Percentiles rank a stretch among this genome's conserved stretches.
phyloP scores from a whole-genome alignment of 352 stramenopile genomes.

The Pythium grandisporangium region DNA sequence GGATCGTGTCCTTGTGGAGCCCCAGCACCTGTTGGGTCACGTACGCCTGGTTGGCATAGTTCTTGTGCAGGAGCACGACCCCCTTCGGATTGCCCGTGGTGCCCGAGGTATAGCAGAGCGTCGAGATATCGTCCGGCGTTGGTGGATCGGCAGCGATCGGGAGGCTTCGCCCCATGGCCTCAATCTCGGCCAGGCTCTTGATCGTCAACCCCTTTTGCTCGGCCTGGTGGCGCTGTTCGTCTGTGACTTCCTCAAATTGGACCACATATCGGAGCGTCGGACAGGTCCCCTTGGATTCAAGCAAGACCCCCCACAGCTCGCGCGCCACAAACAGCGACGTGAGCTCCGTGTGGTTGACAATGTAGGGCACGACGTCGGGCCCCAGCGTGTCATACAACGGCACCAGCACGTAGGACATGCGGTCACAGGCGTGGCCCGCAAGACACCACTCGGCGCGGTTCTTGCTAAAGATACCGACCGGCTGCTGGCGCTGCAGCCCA shows the following conservation, averaged over 20 bases:
- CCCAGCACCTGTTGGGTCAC: conserved; percentile 11
- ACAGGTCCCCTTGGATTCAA: conserved; percentile 19
- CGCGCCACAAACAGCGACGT: conserved; percentile 27
- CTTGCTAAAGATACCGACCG: conserved; percentile 33
- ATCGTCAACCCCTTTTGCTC: conserved; percentile 14
- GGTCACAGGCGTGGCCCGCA: conserved; percentile 25
- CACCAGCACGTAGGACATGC: conserved; percentile 33
- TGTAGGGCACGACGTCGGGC: conserved; percentile 29
- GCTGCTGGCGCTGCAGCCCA: conserved; percentile 21
- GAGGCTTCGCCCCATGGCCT: conserved; percentile 13
- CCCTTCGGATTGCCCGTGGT: conserved; percentile 93
- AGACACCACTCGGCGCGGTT: conserved; percentile 44
- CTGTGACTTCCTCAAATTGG: conserved; percentile 22
- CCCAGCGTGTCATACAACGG: conserved; percentile 55
- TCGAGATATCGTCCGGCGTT: conserved; percentile 69
- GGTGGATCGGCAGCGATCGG: conserved; percentile 21
- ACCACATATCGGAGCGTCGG: conserved; percentile 23
- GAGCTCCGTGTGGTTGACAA: conserved; percentile 47
- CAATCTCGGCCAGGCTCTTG: conserved; percentile 17
- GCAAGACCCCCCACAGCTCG: conserved; percentile 27
- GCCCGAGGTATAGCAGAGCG: conserved; percentile 89
- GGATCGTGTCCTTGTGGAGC: conserved; percentile 49
- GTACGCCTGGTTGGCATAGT: conserved; percentile 16
- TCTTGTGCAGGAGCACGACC: conserved; percentile 85
- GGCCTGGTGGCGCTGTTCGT: conserved; percentile 14